Base-by-base conservation (phyloP, 768 basidiomycete genomes). In the Lentinula edodes region DNA sequence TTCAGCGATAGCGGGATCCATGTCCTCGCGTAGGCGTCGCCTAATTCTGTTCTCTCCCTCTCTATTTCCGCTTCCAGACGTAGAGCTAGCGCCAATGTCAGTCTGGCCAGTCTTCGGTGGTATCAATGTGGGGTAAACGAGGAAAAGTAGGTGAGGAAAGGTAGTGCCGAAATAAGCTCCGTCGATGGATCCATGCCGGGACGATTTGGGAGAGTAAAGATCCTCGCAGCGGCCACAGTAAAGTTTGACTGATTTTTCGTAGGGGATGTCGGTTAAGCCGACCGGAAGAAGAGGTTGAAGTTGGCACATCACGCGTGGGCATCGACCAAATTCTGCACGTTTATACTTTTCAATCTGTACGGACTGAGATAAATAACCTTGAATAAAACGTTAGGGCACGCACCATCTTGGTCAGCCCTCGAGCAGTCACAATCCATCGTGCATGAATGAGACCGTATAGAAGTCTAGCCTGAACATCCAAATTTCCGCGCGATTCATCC, bases 221-320 rank as follows among this genome's bases (percentile, higher is more conserved):
- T 99, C 97, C 75, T 99, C 96, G 75, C 97, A 99, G 41, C 95
- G 89, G 1, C 95, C 95, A 72, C 97, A 99, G 76, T 95, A 98
- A 54, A 99, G 89, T 73, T 99, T 99, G 72, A 98, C 96, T 35
- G 94, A 95, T 76, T 98, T 99, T 72, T 97, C 93, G 74, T 97
- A 98, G 0, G 97, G 91, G n/a, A 94, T 82, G 74, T 99, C 97
- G 63, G 92, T 95, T 34, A 98, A 87, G 16, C 97, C 97, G 64
- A 98, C 93, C 15, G 97, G 97, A 36, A 98, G 90, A 64, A 99
- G 91, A 15, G 95, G 89, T 71, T 98, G 97, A 5, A 85, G 83
- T 71, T 93, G 90, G 79, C 97, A 98, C 66, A 96, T 84, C 28
- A 98, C 97, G 64, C 97, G 92, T 3, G 97, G 97, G 75, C 97